Percentiles rank a stretch among this genome's conserved stretches.
phyloP scores from a whole-genome alignment of 176 grass and related monocot species.

The Triticum dicoccoides region DNA sequence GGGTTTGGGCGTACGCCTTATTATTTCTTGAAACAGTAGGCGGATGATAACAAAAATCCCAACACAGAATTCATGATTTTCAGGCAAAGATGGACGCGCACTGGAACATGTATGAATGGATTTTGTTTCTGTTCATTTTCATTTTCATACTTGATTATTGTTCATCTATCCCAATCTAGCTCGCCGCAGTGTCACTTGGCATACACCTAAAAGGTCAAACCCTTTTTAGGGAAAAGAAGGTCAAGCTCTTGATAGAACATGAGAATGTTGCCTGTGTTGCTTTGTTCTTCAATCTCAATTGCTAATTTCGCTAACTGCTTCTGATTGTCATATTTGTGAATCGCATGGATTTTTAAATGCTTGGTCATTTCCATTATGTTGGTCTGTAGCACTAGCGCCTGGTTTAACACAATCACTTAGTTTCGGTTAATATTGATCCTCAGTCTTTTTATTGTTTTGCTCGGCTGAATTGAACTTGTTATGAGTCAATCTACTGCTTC shows the following conservation, averaged over 20 bases:
- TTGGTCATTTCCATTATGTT: constrained; percentile 3
- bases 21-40: background rate
- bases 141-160: background rate
- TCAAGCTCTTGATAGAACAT: background rate
- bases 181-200: background rate
- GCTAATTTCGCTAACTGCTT: background rate
- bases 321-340: background rate
- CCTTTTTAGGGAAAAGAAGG: background rate
- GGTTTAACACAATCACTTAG: constrained; percentile 11
- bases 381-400: background rate
- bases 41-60: background rate
- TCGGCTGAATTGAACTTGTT: background rate
- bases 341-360: background rate
- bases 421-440: background rate
- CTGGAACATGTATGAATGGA: background rate
- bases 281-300: background rate
- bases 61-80: constrained; percentile 1
- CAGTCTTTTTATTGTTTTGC: background rate
- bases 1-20: background rate
- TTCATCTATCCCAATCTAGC: background rate
- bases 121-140: background rate
- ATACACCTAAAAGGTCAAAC: background rate
- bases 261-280: background rate
- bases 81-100: background rate
- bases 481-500: background rate